These are phyloP conservation scores for Candida orba DNA, from an alignment of 805 yeast genomes.

Conservation along the genomic window DNA sequence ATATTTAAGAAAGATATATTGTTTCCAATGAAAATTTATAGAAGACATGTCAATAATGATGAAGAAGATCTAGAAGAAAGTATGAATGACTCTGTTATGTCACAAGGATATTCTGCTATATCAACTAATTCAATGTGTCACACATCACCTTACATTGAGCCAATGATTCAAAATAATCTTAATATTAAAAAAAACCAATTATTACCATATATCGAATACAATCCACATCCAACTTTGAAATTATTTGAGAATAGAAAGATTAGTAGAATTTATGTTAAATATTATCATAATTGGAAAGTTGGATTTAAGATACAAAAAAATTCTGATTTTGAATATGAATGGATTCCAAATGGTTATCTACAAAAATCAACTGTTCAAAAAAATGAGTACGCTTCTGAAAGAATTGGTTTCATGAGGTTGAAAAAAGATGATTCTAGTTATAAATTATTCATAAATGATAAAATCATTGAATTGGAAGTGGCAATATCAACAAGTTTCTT, in stretches of 20 bases:
- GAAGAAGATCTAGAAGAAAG: neutral
- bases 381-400: conserved; percentile 7
- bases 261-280: conserved; percentile 4
- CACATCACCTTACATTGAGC: conserved; percentile 15
- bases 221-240: conserved; percentile 5
- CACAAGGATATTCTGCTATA: neutral
- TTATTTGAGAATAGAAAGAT: conserved; percentile 1
- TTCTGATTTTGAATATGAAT: conserved; percentile 9
- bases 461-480: conserved; percentile 9
- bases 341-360: conserved; percentile 18
- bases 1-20: conserved; percentile 6
- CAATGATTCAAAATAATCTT: conserved; percentile 7
- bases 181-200: conserved; percentile 1
- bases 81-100: neutral
- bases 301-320: conserved; percentile 5
- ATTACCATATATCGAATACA: neutral
- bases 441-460: conserved; percentile 9
- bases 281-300: conserved; percentile 1
- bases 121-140: neutral
- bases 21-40: conserved; percentile 2
- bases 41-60: neutral
- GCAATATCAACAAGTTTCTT: conserved; percentile 12
- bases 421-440: conserved; percentile 1
- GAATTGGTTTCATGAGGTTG: conserved; percentile 10
- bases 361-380: conserved; percentile 9